Conservation (phyloP, 352 stramenopile species). For the Stramenopiles sp. region DNA sequence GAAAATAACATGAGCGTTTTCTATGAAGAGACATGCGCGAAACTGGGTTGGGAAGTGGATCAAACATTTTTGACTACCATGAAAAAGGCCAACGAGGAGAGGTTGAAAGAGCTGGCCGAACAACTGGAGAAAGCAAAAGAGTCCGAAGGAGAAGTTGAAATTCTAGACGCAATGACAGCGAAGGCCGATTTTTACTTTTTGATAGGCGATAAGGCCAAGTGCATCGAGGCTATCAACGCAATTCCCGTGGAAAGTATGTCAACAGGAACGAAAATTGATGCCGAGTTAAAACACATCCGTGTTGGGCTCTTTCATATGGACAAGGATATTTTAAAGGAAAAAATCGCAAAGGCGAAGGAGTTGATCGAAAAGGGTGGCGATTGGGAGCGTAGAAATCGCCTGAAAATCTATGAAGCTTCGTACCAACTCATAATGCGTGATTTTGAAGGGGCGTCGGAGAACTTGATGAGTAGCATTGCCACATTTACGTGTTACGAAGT, state of each 20-base stretch:
- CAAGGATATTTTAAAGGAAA: constrained; percentile 47
- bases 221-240: constrained; percentile 62
- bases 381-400: constrained; percentile 92
- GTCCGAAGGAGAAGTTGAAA: constrained; percentile 89
- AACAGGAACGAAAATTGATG: constrained; percentile 92
- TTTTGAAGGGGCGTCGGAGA: constrained; percentile 67
- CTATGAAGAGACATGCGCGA: constrained; percentile 41
- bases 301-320: constrained; percentile 60
- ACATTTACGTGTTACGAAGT: constrained; percentile 95
- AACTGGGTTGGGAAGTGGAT: constrained; percentile 47
- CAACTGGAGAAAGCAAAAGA: constrained; percentile 72
- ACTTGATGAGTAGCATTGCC: constrained; percentile 86
- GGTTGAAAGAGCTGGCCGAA: constrained; percentile 53
- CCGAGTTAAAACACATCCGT: constrained; percentile 64
- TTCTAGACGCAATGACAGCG: constrained; percentile 75
- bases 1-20: constrained; percentile 26
- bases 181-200: constrained; percentile 78
- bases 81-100: constrained; percentile 36
- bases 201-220: constrained; percentile 67
- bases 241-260: constrained; percentile 78
- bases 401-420: constrained; percentile 92
- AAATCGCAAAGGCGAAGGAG: constrained; percentile 65
- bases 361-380: constrained; percentile 83
- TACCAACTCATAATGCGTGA: constrained; percentile 74
- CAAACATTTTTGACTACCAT: constrained; percentile 36